Base-by-base conservation (phyloP, 805 yeast species). In the Lipomyces japonicus region DNA sequence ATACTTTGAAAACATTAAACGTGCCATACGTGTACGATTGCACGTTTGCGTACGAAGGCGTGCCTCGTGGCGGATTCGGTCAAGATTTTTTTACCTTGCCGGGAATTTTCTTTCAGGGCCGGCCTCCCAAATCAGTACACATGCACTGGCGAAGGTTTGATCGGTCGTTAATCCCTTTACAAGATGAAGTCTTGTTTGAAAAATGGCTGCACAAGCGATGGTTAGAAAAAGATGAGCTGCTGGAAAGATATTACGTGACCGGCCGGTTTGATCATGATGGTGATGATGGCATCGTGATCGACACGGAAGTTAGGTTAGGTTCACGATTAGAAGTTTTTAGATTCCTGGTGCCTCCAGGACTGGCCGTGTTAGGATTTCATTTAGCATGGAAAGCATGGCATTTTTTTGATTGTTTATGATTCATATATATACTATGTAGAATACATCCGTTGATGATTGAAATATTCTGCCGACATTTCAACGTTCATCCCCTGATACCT, bases 1-100 rank as follows among this genome's bases (percentile, higher is more conserved):
- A 80, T 50, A 74, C 82, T 6, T 72, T 90, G 50, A 70, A 76
- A 44, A 75, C 77, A 49, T 73, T 91, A 53, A 49, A 57, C 26
- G 58, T 69, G n/a, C 66, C 65, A 42, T 68, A 66, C 65, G 76
- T 93, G 0, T 86, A 88, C 63, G 97, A 93, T 67, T 68, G 86
- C 31, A 87, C 98, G 0, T 75, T 87, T 37, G 96, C 83, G 0
- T 93, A 89, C 67, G 74, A 82, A 3, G 96, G 89, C 10, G 80
- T 86, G 2, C 67, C 69, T 12, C 63, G 61, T n/a, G 68, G 62
- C 31, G 81, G 80, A 52, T 84, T 76, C 63, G 96, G 95, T 1
- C 96, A 93, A 65, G 83, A 82, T 57, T 74, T 75, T 30, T 93
- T 77, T 66, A 79, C 88, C 1, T 71, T 93, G 47, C 72, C 74